Evolutionary conservation across 1,284 basidiomycete genomes (phyloP).

Genomic region (Malassezia restricta): DNA sequence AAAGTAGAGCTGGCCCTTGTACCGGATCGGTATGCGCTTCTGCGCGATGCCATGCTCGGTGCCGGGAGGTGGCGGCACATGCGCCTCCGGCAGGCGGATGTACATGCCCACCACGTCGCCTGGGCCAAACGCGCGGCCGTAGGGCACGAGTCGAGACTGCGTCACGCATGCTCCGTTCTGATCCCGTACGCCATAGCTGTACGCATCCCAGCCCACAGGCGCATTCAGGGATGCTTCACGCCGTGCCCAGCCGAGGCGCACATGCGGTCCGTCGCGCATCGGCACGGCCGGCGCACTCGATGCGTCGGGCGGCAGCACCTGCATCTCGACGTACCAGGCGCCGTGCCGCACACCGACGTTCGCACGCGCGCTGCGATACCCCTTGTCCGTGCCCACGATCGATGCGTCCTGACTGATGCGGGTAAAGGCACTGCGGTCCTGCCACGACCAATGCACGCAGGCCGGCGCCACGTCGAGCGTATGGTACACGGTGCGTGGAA

Average conservation of each 20-base stretch:
- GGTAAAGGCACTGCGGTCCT: slow-evolving; percentile 60
- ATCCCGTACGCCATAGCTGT: slow-evolving; percentile 83
- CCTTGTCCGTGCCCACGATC: slow-evolving; percentile 67
- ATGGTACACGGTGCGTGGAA: slow-evolving; percentile 32
- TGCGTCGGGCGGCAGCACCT: slow-evolving; percentile 56
- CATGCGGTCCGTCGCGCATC: slow-evolving; percentile 57
- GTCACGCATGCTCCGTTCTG: slow-evolving; percentile 81
- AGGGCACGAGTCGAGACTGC: slow-evolving; percentile 65
- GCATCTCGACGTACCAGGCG: slow-evolving; percentile 85
- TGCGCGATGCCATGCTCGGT: slow-evolving; percentile 22
- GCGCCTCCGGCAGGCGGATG: slow-evolving; percentile 61
- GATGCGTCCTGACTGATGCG: slow-evolving; percentile 70
- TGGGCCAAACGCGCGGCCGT: slow-evolving; percentile 57
- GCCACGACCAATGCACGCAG: slow-evolving; percentile 43
- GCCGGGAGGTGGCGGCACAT: slow-evolving; percentile 17
- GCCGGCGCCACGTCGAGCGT: slow-evolving; percentile 28
- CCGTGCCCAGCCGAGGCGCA: slow-evolving; percentile 79
- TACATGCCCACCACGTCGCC: slow-evolving; percentile 90
- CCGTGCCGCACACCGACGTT: slow-evolving; percentile 82
- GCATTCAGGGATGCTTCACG: slow-evolving; percentile 83
- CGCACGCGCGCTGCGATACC: slow-evolving; percentile 76
- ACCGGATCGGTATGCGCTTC: slow-evolving; percentile 60
- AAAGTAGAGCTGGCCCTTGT: slow-evolving; percentile 92
- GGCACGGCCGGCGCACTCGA: slow-evolving; percentile 8
- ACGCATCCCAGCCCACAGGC: slow-evolving; percentile 83